These are phyloP conservation scores for Elongisporangium anandrum DNA, from an alignment of 352 stramenopile species.

Conservation along the genomic window DNA sequence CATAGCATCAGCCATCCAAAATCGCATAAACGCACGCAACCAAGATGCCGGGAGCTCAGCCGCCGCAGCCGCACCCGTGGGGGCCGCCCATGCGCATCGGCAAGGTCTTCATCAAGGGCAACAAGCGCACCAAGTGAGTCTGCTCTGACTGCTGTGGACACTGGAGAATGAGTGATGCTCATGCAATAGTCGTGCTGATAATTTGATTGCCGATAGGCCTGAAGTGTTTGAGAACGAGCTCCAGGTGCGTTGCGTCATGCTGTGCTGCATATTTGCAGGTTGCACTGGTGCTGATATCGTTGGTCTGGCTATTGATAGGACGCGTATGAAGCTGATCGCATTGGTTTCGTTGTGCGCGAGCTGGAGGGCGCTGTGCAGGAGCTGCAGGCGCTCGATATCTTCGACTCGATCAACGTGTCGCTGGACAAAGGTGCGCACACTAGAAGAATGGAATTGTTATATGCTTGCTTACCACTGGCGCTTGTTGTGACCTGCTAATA, in stretches of 20 bases:
- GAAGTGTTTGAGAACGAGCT: conserved; percentile 86
- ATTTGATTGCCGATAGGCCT: conserved; percentile 27
- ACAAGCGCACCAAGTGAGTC: conserved; percentile 80
- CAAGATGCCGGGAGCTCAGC: conserved; percentile 7
- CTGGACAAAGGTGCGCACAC: conserved; percentile 58
- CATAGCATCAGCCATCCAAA: conserved; percentile 1
- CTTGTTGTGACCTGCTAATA: conserved; percentile 1
- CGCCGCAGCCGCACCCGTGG: conserved; percentile 50
- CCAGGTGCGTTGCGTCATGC: conserved; percentile 34
- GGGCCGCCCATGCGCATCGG: conserved; percentile 75
- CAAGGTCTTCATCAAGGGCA: conserved; percentile 86
- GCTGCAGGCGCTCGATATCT: conserved; percentile 77
- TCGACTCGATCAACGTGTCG: conserved; percentile 78
- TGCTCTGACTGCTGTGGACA: too few relatives aligned
- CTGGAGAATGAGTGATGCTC: neutral
- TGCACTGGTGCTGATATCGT: neutral
- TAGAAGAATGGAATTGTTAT: neutral
- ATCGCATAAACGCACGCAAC: neutral
- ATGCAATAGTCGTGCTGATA: conserved; percentile 3
- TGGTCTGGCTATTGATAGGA: conserved; percentile 18
- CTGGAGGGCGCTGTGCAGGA: conserved; percentile 63
- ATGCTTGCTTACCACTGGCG: neutral
- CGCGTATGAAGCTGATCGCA: conserved; percentile 59
- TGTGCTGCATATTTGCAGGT: too few relatives aligned
- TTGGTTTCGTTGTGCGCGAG: conserved; percentile 53